phyloP scores from a whole-genome alignment of 257 asterid genomes.

The Misopates orontium region DNA sequence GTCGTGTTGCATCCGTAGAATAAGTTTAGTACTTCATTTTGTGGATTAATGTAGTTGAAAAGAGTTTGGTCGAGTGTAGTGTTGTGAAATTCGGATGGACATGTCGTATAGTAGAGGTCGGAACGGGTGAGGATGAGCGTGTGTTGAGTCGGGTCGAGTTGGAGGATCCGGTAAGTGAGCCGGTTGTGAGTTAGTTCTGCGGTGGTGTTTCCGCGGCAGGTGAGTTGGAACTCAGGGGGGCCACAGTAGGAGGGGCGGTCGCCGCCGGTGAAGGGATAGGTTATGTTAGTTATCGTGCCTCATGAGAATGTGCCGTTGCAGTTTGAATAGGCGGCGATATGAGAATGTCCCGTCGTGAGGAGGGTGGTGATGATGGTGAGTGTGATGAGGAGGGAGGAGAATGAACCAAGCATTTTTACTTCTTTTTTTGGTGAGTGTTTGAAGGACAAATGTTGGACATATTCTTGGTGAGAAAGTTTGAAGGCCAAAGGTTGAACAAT shows the following conservation, averaged over 20 bases:
- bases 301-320: slow-evolving; percentile 58
- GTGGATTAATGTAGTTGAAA: slow-evolving; percentile 22
- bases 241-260: slow-evolving; percentile 67
- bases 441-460: no score
- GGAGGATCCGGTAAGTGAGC: slow-evolving; percentile 45
- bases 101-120: slow-evolving; percentile 47
- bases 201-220: slow-evolving; percentile 38
- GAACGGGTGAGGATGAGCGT: slow-evolving; percentile 46
- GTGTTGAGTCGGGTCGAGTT: slow-evolving; percentile 33
- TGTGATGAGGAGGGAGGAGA: slow-evolving; percentile 21
- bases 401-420: neutral
- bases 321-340: slow-evolving; percentile 32
- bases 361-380: slow-evolving; percentile 28
- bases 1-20: slow-evolving; percentile 55
- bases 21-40: slow-evolving; percentile 36
- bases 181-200: slow-evolving; percentile 44
- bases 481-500: neutral
- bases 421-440: neutral
- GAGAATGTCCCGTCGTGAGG: slow-evolving; percentile 31
- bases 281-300: slow-evolving; percentile 39
- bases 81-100: slow-evolving; percentile 47
- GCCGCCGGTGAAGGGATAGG: slow-evolving; percentile 61
- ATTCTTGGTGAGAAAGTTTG: no score
- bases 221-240: slow-evolving; percentile 47
- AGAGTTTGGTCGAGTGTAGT: slow-evolving; percentile 39